These are phyloP conservation scores for Trichoderma asperelloides DNA, from an alignment of 495 filamentous ascomycete species.

Conservation along the genomic window DNA sequence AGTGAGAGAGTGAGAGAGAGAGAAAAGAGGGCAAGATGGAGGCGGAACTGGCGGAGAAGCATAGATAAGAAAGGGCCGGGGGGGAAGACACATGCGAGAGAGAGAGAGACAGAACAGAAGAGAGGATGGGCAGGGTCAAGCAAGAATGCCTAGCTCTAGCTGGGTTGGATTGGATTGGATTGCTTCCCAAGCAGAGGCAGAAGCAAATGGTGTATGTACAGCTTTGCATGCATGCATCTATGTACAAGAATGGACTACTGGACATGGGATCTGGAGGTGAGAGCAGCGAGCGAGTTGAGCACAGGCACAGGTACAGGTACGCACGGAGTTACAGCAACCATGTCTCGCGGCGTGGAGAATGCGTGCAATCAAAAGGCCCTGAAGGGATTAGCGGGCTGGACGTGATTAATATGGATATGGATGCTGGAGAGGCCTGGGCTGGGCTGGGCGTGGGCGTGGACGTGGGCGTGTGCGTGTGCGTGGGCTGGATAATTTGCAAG, in stretches of 20 bases:
- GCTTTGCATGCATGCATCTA: too few species aligned
- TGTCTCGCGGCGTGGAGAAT: background rate
- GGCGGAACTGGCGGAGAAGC: slow-evolving; percentile 36
- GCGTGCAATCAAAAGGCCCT: background rate
- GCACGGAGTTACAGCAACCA: background rate
- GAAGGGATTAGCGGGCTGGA: background rate
- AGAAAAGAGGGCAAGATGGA: slow-evolving; percentile 21
- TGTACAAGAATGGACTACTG: too few species aligned
- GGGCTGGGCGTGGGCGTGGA: background rate
- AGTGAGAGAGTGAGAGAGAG: slow-evolving; percentile 11
- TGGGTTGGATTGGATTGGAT: too few species aligned
- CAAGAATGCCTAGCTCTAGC: background rate
- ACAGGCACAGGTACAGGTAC: too few species aligned
- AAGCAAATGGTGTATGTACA: too few species aligned
- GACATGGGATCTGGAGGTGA: too few species aligned
- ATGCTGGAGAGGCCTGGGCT: background rate
- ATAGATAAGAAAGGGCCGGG: background rate
- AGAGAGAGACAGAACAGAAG: background rate
- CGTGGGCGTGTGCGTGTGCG: background rate
- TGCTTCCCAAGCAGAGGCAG: too few species aligned
- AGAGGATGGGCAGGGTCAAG: background rate
- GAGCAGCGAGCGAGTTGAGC: too few species aligned
- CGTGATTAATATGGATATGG: background rate
- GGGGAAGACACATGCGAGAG: background rate
- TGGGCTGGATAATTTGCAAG: background rate